A percentile compares a stretch with the other conserved stretches of the same genome.
Evolutionary conservation across 331 rosid species (phyloP).

Genomic region (Spiraea crenata): DNA sequence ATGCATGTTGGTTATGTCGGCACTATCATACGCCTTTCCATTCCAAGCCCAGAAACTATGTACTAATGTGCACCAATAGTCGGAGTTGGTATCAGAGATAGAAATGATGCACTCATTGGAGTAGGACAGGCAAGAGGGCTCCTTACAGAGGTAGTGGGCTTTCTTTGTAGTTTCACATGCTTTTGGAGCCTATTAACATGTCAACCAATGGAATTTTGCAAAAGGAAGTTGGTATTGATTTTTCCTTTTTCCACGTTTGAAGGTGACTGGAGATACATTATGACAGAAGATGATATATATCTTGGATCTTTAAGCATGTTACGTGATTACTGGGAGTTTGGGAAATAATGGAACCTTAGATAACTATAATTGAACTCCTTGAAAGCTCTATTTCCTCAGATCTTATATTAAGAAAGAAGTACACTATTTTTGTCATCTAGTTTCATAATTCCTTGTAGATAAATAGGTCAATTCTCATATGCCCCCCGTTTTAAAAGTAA

Average conservation of each 20-base stretch:
- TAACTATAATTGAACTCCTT: neutral
- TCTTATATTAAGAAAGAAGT: neutral
- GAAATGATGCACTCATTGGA: neutral
- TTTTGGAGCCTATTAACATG: neutral
- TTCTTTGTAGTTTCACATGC: neutral
- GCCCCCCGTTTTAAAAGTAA: neutral
- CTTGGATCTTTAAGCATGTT: neutral
- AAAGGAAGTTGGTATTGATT: neutral
- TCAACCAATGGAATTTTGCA: neutral
- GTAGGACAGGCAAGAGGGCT: neutral
- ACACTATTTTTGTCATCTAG: neutral
- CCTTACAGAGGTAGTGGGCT: neutral
- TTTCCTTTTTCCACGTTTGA: neutral
- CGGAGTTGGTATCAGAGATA: neutral
- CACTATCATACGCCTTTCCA: neutral
- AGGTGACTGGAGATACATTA: neutral
- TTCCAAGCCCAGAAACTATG: neutral
- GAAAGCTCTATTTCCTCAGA: neutral
- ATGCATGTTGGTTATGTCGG: too few species aligned
- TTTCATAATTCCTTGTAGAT: neutral
- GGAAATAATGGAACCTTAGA: neutral
- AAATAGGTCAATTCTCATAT: constrained; percentile 1
- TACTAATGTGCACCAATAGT: neutral
- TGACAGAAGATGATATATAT: neutral
- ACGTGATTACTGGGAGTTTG: neutral